Base-by-base conservation (phyloP, 495 filamentous ascomycete species). In the Lasiosphaeria miniovina region DNA sequence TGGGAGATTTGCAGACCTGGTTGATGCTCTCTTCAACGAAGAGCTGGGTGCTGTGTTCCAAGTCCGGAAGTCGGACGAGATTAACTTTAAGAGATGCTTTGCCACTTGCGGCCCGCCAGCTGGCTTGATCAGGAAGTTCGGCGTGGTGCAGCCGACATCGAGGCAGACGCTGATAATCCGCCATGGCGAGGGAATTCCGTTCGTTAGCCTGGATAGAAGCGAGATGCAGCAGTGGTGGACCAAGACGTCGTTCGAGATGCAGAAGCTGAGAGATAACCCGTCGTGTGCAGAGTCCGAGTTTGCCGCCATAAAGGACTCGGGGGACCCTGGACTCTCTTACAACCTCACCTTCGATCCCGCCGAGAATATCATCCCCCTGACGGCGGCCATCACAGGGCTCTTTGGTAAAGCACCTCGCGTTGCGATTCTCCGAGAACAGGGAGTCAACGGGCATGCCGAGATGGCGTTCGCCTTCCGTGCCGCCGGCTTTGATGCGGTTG, bases 1-100 rank as follows among this genome's bases (percentile, higher is more conserved):
- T 17, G 78, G 75, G 55, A 78, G 87, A 50, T 74, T 86, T 24
- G 71, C 77, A 11, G 83, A 89, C 66, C 69, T 95, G 51, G 73
- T 95, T 4, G 84, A 88, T 55, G 82, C 88, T 1, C 82, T 98
- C 6, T 98, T 98, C 81, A 96, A 90, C 67, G 95, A 98, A 70
- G 94, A 98, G 72, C 83, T 98, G n/a, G 93, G 93, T 58, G 94
- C 93, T 15, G 89, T 98, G 36, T 98, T 98, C 83, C 93, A 98
- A 68, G 88, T 98, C 40, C 86, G 89, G 49, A 89, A 88, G 72
- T 82, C 84, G 24, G 86, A 97, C 62, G 89, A 96, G 67, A 88
- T 80, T 43, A 82, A 89, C 48, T 97, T 98, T 81, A 87, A 88
- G 58, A 81, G 88, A 50, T 93, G 90, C 76, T 98, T 98, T 71